Evolutionary conservation across 1,284 basidiomycete genomes (phyloP).

Genomic region (Anthracocystis panici-leucophaei): DNA sequence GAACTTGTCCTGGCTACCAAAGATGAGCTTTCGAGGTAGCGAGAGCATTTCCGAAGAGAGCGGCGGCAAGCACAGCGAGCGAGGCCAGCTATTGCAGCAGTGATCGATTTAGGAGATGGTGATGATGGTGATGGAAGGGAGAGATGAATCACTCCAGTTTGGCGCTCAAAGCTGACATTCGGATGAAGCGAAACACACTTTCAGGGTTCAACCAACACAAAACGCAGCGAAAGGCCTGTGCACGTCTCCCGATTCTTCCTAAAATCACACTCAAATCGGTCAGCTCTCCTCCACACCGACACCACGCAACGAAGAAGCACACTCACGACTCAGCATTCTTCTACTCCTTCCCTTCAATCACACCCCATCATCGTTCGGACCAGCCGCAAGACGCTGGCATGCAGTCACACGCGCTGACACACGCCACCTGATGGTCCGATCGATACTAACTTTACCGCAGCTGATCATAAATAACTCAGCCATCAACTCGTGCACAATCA

Average conservation of each 20-base stretch:
- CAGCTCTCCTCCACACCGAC: slow-evolving; percentile 3
- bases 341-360: not conserved
- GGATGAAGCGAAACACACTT: slow-evolving; percentile 3
- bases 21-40: slow-evolving; percentile 45
- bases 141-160: not conserved
- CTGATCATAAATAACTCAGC: slow-evolving; percentile 5
- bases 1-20: slow-evolving; percentile 46
- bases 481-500: slow-evolving; percentile 12
- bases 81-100: not conserved
- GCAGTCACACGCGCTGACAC: not conserved
- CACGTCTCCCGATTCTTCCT: slow-evolving; percentile 7
- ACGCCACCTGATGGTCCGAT: not conserved
- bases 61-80: no score
- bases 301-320: not conserved
- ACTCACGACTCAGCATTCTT: slow-evolving; percentile 10
- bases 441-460: not conserved
- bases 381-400: not conserved
- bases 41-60: slow-evolving; percentile 26
- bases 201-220: slow-evolving; percentile 13
- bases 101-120: not conserved
- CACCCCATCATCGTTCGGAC: not conserved
- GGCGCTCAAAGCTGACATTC: not conserved
- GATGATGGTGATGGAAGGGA: not conserved
- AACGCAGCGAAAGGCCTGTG: slow-evolving; percentile 3
- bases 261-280: not conserved